Percentiles rank a stretch among this genome's conserved stretches.
phyloP scores from a whole-genome alignment of 2,329 filamentous ascomycete genomes.

The Cladosporium halotolerans region DNA sequence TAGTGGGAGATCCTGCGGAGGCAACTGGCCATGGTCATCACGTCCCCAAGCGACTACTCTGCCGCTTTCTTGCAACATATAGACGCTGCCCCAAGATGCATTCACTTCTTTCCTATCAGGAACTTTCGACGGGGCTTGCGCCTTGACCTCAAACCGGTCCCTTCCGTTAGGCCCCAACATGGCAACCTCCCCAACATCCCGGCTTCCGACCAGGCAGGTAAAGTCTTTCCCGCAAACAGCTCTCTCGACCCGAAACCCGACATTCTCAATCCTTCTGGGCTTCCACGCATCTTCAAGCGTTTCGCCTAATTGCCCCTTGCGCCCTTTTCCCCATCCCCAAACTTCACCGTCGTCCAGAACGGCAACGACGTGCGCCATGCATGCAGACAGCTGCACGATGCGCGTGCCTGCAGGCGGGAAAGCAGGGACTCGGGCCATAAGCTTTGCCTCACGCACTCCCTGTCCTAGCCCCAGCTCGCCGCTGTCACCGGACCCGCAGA shows the following conservation, averaged over 20 bases:
- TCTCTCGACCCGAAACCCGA: constrained; percentile 56
- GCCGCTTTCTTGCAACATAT: constrained; percentile 58
- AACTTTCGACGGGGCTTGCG: constrained; percentile 45
- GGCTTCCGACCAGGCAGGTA: constrained; percentile 60
- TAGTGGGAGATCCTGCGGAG: constrained; percentile 54
- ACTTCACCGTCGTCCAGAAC: constrained; percentile 69
- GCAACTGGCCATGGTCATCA: constrained; percentile 76
- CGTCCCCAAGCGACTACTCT: constrained; percentile 69
- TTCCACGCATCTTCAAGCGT: constrained; percentile 47
- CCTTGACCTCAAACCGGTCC: constrained; percentile 48
- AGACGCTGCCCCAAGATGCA: constrained; percentile 78
- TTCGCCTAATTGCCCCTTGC: constrained; percentile 75
- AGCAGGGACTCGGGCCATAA: constrained; percentile 46
- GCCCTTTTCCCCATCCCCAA: constrained; percentile 82
- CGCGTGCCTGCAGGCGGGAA: constrained; percentile 58
- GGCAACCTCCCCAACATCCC: constrained; percentile 52
- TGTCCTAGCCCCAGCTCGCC: constrained; percentile 65
- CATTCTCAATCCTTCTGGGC: constrained; percentile 56
- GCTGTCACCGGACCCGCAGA: constrained; percentile 60
- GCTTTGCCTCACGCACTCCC: constrained; percentile 18
- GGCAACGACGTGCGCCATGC: constrained; percentile 70
- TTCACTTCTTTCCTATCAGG: constrained; percentile 61
- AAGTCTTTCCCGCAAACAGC: constrained; percentile 81
- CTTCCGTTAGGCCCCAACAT: constrained; percentile 74
- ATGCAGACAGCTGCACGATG: constrained; percentile 62